Conservation (phyloP, 331 rosid species). For the Acacia concinna region DNA sequence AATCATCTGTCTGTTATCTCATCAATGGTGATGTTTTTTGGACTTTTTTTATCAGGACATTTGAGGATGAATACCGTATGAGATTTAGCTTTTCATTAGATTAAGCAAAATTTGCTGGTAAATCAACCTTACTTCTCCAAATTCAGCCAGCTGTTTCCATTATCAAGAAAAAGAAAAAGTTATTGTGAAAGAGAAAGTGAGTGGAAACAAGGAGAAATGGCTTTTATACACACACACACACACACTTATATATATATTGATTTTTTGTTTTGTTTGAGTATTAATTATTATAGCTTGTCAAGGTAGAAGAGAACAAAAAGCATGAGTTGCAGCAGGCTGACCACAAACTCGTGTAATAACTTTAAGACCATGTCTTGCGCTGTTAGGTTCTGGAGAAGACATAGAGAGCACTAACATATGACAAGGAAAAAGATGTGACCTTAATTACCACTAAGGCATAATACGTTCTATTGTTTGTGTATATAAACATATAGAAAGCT, state of each 20-base stretch:
- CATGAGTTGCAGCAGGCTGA: neutral
- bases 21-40: neutral
- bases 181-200: neutral
- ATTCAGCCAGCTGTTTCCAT: neutral
- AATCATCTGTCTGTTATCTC: slow-evolving; percentile 1
- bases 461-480: neutral
- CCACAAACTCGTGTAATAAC: slow-evolving; percentile 13
- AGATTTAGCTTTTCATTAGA: neutral
- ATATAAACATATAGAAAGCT: too few relatives aligned
- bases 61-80: neutral
- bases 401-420: neutral
- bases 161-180: neutral
- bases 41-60: neutral
- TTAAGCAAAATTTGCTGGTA: neutral
- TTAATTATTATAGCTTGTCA: neutral
- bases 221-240: neutral
- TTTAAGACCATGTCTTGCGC: neutral
- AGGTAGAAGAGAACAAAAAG: neutral
- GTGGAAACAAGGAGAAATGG: slow-evolving; percentile 4
- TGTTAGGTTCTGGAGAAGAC: neutral
- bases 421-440: neutral
- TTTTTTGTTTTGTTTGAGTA: neutral
- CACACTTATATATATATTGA: neutral
- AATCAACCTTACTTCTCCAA: neutral
- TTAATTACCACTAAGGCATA: neutral